A percentile compares a stretch with the other conserved stretches of the same genome.
Conservation (phyloP, 371 early-diverging fungal genomes). For the Basidiobolus heterosporus region DNA sequence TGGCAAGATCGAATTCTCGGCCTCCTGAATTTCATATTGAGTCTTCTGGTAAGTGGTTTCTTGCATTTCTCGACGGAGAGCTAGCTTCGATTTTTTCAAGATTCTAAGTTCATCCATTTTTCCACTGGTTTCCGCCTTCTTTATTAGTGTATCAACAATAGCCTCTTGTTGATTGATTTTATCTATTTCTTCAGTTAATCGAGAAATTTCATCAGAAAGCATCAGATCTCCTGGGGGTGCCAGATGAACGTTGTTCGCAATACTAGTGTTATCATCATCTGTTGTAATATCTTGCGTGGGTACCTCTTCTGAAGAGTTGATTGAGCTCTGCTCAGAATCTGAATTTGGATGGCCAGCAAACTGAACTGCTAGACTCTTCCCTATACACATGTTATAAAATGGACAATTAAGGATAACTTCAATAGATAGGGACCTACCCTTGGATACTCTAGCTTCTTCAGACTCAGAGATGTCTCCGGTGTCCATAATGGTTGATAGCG, state of each 20-base stretch:
- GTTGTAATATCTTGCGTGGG: neutral
- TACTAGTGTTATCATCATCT: slow-evolving; percentile 3
- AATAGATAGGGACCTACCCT: no score
- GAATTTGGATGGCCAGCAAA: slow-evolving; percentile 5
- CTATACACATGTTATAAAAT: neutral
- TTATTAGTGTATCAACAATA: slow-evolving; percentile 41
- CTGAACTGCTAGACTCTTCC: slow-evolving; percentile 5
- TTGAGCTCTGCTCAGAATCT: neutral
- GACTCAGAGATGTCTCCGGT: slow-evolving; percentile 3
- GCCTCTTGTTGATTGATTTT: slow-evolving; percentile 43
- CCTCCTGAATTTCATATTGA: slow-evolving; percentile 39
- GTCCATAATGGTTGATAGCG: slow-evolving; percentile 33
- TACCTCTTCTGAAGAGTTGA: slow-evolving; percentile 3
- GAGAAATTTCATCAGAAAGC: slow-evolving; percentile 28
- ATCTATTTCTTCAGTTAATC: slow-evolving; percentile 31
- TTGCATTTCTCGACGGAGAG: slow-evolving; percentile 35
- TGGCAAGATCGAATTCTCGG: slow-evolving; percentile 48
- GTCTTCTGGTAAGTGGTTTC: slow-evolving; percentile 46
- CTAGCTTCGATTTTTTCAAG: slow-evolving; percentile 33
- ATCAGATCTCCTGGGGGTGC: slow-evolving; percentile 55
- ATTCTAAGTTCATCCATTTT: slow-evolving; percentile 38
- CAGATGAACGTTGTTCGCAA: slow-evolving; percentile 22
- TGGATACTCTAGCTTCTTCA: neutral
- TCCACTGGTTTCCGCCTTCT: slow-evolving; percentile 31
- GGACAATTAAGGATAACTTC: no score